Evolutionary conservation across 2,329 filamentous ascomycete species (phyloP).

Genomic region (Magnaporthiopsis rhizophila): DNA sequence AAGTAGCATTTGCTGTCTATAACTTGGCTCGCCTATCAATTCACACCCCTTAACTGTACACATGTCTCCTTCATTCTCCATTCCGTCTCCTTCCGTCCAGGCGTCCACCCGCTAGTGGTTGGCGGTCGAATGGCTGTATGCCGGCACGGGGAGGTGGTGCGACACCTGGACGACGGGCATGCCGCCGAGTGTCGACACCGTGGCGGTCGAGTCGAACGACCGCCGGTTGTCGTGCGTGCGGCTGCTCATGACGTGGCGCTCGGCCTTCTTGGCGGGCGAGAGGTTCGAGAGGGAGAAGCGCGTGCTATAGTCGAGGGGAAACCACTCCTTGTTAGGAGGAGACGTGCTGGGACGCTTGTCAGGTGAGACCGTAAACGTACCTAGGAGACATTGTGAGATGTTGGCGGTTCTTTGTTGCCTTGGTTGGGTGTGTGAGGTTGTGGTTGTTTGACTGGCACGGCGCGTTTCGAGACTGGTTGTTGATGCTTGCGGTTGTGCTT

Average conservation of each 20-base stretch:
- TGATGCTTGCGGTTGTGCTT: background rate
- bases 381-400: background rate
- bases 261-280: conserved; percentile 5
- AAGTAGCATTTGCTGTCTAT: no score
- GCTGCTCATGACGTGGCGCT: conserved; percentile 2
- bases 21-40: no score
- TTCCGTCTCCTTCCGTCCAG: background rate
- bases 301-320: background rate
- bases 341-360: background rate
- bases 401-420: background rate
- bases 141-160: conserved; percentile 2
- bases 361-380: background rate
- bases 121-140: background rate
- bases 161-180: conserved; percentile 3
- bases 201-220: conserved; percentile 4
- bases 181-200: background rate
- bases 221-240: background rate
- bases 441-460: background rate
- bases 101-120: background rate
- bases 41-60: no score
- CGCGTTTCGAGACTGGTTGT: background rate
- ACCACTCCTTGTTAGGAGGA: background rate
- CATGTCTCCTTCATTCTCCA: no score
- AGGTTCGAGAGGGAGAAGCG: conserved; percentile 6
- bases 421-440: background rate